Evolutionary conservation across 2,329 filamentous ascomycete species (phyloP).

Genomic region (Aspergillus awamori): DNA sequence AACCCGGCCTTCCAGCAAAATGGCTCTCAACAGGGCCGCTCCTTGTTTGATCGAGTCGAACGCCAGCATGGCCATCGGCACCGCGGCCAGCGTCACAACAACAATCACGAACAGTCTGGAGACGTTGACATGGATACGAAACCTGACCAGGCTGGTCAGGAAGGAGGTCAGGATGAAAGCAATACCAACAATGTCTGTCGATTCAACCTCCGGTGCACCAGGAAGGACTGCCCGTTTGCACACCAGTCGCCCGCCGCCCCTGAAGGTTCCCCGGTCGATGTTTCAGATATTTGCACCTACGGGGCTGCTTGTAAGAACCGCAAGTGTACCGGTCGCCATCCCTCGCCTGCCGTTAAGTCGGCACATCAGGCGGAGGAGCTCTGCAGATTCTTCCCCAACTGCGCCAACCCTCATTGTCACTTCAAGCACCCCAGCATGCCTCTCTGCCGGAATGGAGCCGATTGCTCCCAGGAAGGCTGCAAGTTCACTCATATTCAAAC

Average conservation of each 20-base stretch:
- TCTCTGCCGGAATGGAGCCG: conserved; percentile 85
- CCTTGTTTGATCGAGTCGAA: conserved; percentile 74
- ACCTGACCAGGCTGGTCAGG: conserved; percentile 32
- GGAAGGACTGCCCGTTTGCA: conserved; percentile 86
- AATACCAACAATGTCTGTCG: conserved; percentile 74
- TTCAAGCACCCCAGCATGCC: conserved; percentile 89
- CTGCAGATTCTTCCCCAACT: conserved; percentile 90
- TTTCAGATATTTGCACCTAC: conserved; percentile 78
- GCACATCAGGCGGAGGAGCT: conserved; percentile 81
- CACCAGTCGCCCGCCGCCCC: conserved; percentile 92
- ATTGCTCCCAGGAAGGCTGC: conserved; percentile 79
- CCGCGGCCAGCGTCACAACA: conserved; percentile 45
- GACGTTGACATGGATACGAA: conserved; percentile 47
- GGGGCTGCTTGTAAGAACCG: conserved; percentile 93
- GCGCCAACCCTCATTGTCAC: conserved; percentile 81
- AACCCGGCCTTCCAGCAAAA: conserved; percentile 58
- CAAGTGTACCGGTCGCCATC: conserved; percentile 90
- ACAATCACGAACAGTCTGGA: conserved; percentile 24
- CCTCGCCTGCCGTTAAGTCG: conserved; percentile 79
- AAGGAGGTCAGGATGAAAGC: conserved; percentile 55
- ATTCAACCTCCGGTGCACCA: conserved; percentile 86
- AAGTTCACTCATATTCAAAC: conserved; percentile 86
- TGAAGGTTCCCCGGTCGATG: conserved; percentile 74
- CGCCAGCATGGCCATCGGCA: conserved; percentile 53
- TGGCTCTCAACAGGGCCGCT: conserved; percentile 54